Base-by-base conservation (phyloP, 2,329 filamentous ascomycete genomes). In the Hymenoscyphus repandus region DNA sequence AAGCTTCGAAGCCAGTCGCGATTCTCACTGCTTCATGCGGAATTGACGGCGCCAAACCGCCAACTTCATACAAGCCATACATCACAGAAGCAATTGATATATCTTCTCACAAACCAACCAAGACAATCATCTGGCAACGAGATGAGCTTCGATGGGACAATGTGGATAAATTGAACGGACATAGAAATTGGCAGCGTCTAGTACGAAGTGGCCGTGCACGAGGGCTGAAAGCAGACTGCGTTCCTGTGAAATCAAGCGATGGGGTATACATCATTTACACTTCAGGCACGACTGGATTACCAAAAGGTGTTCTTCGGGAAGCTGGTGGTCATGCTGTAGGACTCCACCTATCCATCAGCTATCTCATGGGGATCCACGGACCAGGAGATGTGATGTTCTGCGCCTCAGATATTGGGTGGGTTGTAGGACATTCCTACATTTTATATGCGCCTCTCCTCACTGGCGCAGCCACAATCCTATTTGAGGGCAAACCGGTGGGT, bases 211-310 rank as follows among this genome's bases (percentile, higher is more conserved):
- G 85, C 3, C 77, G 72, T 40, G 79, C 80, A 38, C 75, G 88
- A 53, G 82, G 82, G 0, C 60, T 90, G 33, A 84, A 77, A 62
- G 87, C 87, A 0, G 83, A 77, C 6, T 86, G 88, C 51, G 90
- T 95, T 11, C 82, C 90, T 0, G 83, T 96, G 1, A 82, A 79
- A 56, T 88, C 88, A 47, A 83, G 79, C 6, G 90, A 96, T 59
- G 80, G 80, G 1, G 71, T 95, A n/a, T 96, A 96, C 68, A 87
- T 95, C 59, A 95, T 95, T 51, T 92, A 95, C 65, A 95, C 90
- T 0, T 89, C 84, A 45, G 83, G 89, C 11, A 95, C 90, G 0
- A 95, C 89, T 0, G 89, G 89, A 1, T 68, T 83, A 6, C 90
- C 90, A 0, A 95, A 95, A 69, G 90, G 90, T 0, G 89, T 95